Conservation (phyloP, 345 rosid genomes). For the Populus euphratica region DNA sequence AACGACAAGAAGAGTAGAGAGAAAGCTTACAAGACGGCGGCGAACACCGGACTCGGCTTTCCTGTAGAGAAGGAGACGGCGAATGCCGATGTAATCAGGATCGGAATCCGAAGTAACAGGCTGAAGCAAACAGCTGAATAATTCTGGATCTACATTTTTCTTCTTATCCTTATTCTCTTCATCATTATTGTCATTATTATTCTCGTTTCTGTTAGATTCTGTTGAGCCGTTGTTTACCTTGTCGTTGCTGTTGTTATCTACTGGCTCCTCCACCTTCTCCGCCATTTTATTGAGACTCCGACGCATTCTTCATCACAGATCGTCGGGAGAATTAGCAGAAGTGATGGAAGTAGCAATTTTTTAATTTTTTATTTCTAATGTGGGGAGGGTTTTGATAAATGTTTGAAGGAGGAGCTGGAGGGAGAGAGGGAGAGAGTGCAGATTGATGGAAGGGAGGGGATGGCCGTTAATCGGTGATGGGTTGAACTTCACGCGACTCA, state of each 20-base stretch:
- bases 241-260: neutral
- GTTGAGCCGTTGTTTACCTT: slow-evolving; percentile 21
- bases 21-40: slow-evolving; percentile 58
- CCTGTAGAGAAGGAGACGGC: slow-evolving; percentile 79
- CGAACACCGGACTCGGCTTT: slow-evolving; percentile 60
- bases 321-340: neutral
- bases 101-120: slow-evolving; percentile 56
- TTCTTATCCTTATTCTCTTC: slow-evolving; percentile 11
- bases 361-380: too few species aligned
- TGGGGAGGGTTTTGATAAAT: too few species aligned
- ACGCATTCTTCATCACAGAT: slow-evolving; percentile 27
- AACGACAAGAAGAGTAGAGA: slow-evolving; percentile 1
- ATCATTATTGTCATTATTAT: neutral
- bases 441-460: neutral
- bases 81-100: slow-evolving; percentile 67
- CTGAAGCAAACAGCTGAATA: slow-evolving; percentile 76
- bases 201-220: slow-evolving; percentile 17
- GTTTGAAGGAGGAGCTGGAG: neutral
- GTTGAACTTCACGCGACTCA: neutral
- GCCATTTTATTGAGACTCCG: slow-evolving; percentile 35
- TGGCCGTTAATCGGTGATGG: neutral
- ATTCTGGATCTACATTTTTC: slow-evolving; percentile 54
- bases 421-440: neutral
- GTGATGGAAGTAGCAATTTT: neutral
- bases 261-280: slow-evolving; percentile 15